Evolutionary conservation across 2,329 filamentous ascomycete species (phyloP).

Genomic region (Alternaria alternata): DNA sequence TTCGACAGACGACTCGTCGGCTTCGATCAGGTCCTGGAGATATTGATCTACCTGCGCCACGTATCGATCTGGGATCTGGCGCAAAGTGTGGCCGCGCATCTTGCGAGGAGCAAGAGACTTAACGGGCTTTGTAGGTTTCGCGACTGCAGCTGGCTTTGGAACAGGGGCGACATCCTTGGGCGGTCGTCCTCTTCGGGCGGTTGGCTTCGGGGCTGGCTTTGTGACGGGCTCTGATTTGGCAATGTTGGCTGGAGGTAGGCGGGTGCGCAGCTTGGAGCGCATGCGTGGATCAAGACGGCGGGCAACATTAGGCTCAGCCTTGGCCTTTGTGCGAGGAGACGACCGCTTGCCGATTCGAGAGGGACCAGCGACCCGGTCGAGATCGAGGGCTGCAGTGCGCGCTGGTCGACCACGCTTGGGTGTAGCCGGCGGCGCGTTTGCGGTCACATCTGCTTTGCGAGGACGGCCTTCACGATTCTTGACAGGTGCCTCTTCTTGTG

Average conservation of each 20-base stretch:
- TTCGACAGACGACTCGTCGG: neutral
- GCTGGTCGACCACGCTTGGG: conserved; percentile 28
- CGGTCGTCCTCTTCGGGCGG: conserved; percentile 27
- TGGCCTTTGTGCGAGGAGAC: conserved; percentile 15
- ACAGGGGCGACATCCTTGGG: conserved; percentile 18
- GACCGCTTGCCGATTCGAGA: conserved; percentile 34
- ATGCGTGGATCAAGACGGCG: conserved; percentile 30
- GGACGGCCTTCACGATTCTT: conserved; percentile 24
- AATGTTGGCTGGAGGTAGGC: conserved; percentile 21
- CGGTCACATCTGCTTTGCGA: conserved; percentile 8
- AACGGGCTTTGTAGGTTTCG: conserved; percentile 15
- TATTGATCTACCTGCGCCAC: conserved; percentile 11
- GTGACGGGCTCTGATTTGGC: conserved; percentile 5
- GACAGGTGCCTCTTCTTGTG: conserved; percentile 1
- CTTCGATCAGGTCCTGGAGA: conserved; percentile 7
- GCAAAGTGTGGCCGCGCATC: conserved; percentile 33
- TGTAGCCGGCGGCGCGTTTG: conserved; percentile 8
- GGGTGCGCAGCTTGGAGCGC: conserved; percentile 32
- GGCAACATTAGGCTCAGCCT: conserved; percentile 9
- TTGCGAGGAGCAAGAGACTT: conserved; percentile 31
- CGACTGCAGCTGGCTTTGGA: conserved; percentile 19
- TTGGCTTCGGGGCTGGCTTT: conserved; percentile 10
- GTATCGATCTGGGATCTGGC: conserved; percentile 41
- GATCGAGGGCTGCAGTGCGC: conserved; percentile 16
- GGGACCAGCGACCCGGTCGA: conserved; percentile 28